Conservation (phyloP, 2,329 filamentous ascomycete species). For the Botryotinia convoluta region DNA sequence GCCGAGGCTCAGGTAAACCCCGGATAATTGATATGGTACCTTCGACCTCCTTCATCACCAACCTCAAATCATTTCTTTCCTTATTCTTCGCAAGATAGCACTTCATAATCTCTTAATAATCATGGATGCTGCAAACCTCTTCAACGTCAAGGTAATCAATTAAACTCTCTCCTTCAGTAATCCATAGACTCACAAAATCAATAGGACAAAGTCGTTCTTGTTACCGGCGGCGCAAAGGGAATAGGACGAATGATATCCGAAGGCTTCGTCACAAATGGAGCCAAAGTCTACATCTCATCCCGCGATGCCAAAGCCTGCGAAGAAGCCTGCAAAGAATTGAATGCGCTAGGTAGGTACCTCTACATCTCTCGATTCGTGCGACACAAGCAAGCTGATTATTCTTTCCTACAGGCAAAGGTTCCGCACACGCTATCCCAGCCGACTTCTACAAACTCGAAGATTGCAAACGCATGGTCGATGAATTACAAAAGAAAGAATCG, state of each 20-base stretch:
- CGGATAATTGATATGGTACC: neutral
- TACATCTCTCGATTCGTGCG: neutral
- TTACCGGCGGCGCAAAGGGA: slow-evolving; percentile 59
- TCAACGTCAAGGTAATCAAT: slow-evolving; percentile 55
- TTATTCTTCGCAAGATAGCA: neutral
- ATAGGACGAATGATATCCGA: slow-evolving; percentile 67
- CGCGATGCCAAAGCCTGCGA: slow-evolving; percentile 60
- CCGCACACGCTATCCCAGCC: slow-evolving; percentile 57
- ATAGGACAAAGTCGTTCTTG: slow-evolving; percentile 54
- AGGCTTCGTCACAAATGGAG: slow-evolving; percentile 63
- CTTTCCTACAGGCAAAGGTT: slow-evolving; percentile 43
- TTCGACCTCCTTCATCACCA: neutral
- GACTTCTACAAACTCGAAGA: slow-evolving; percentile 63
- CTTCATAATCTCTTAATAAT: slow-evolving; percentile 16
- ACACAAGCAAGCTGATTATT: neutral
- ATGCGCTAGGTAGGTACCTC: slow-evolving; percentile 46
- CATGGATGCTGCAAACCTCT: slow-evolving; percentile 56
- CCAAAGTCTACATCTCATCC: slow-evolving; percentile 68
- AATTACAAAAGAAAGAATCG: slow-evolving; percentile 52
- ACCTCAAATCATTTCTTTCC: neutral
- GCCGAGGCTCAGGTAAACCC: slow-evolving; percentile 2
- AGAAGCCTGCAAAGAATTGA: slow-evolving; percentile 57
- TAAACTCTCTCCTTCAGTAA: neutral
- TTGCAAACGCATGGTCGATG: slow-evolving; percentile 54
- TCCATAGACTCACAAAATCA: neutral